Evolutionary conservation across 495 filamentous ascomycete species (phyloP), one percentile per base, ranked within the genome.

Genomic region (Annulohypoxylon bovei): DNA sequence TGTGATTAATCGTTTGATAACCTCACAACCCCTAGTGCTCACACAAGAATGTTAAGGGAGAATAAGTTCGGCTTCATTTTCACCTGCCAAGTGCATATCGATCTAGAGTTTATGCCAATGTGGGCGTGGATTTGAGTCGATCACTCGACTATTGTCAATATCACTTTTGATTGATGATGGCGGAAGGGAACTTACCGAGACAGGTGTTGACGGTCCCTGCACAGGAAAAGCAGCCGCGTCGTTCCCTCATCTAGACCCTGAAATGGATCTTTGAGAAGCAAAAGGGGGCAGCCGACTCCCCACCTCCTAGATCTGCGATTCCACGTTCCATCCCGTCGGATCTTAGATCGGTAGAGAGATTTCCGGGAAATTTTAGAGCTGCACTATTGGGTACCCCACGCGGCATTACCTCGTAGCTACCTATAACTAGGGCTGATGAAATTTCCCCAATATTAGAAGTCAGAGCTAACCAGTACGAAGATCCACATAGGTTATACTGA

Each of bases 131-230:
- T n/a, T 20, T 33, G 12, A n/a, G 70, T 50, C 65, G 70, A 72
- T 72, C 70, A 30, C 14, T 20, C 11, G 20, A 68, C 70, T 72
- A 72, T 72, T 68, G 70, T 49, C 60, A 65, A 68, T 72, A 64
- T 50, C 59, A 33, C 33, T 33, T 22, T 55, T n/a, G 42, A 39
- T 20, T 57, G 46, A 62, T 33, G 33, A 16, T 37, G 23, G 12
- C 22, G 53, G 56, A 60, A 67, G 50, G 37, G 35, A 65, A 65
- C 18, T 42, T 32, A 20, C 53, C 59, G 64, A 72, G 64, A 72
- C 69, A 72, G 18, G 42, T 53, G 18, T 33, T 64, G 47, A 28
- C 64, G 55, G 70, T 37, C 65, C 56, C 55, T 72, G 65, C 54
- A 46, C 39, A 57, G 23, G 47, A 27, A 57, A 62, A 60, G 11